Percentiles rank a stretch among this genome's conserved stretches.
Evolutionary conservation across 345 rosid genomes (phyloP).

Genomic region (Brassica carinata): DNA sequence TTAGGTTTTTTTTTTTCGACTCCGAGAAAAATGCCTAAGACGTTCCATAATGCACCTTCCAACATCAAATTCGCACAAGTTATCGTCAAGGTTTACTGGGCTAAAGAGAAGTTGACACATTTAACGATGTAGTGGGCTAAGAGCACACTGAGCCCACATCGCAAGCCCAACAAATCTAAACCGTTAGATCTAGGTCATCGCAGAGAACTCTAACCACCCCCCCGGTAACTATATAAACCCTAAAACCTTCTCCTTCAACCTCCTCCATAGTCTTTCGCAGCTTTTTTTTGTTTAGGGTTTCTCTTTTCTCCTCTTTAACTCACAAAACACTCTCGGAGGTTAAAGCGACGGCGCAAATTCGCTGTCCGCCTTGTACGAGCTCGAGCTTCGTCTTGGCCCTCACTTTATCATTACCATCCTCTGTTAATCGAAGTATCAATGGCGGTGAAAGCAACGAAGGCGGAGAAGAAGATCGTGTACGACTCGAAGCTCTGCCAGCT

Average conservation of each 20-base stretch:
- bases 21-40: neutral
- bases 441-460: slow-evolving; percentile 62
- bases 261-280: neutral
- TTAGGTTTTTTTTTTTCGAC: neutral
- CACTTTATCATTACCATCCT: neutral
- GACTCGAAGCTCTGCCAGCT: slow-evolving; percentile 79
- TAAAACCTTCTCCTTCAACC: neutral
- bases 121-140: neutral
- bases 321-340: slow-evolving; percentile 28
- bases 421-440: slow-evolving; percentile 1
- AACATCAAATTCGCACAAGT: neutral
- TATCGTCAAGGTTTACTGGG: neutral
- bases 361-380: slow-evolving; percentile 49
- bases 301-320: neutral
- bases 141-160: neutral
- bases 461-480: slow-evolving; percentile 78
- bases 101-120: neutral
- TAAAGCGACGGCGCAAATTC: slow-evolving; percentile 41
- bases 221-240: slow-evolving; percentile 29
- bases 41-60: neutral
- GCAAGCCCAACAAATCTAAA: slow-evolving; percentile 18
- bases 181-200: slow-evolving; percentile 62
- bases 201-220: slow-evolving; percentile 17
- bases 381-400: slow-evolving; percentile 46
- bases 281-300: neutral